phyloP scores from a whole-genome alignment of 805 yeast genomes.

The Yarrowia sp. region DNA sequence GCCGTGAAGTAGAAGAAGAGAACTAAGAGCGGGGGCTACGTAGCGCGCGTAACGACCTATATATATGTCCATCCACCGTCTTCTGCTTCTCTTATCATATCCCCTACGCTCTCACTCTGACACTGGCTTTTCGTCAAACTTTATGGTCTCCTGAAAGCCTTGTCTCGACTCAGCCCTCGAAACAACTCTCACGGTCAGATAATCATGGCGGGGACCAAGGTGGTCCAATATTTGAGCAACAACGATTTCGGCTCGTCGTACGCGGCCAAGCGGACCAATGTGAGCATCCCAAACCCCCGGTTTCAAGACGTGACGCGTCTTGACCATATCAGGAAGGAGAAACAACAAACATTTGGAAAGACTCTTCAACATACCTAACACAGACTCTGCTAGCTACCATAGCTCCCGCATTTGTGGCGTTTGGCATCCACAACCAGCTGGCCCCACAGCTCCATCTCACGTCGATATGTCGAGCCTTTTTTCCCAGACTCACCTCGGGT shows the following conservation, averaged over 20 bases:
- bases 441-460: constrained; percentile 34
- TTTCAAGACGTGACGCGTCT: constrained; percentile 2
- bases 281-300: not conserved
- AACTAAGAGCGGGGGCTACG: no score
- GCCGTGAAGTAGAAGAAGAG: no score
- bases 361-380: constrained; percentile 5
- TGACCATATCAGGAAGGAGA: constrained; percentile 10
- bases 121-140: constrained; percentile 10
- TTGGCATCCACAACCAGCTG: constrained; percentile 28
- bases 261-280: constrained; percentile 27
- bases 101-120: no score
- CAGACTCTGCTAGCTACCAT: constrained; percentile 23
- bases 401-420: constrained; percentile 23
- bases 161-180: constrained; percentile 34
- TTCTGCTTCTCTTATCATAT: no score
- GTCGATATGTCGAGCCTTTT: constrained; percentile 30
- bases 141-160: constrained; percentile 40
- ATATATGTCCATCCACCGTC: no score
- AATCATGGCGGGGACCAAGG: constrained; percentile 41
- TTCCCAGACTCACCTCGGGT: constrained; percentile 6
- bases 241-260: constrained; percentile 13
- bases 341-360: not conserved
- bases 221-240: constrained; percentile 27
- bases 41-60: no score
- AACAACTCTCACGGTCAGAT: constrained; percentile 37